These are phyloP conservation scores for Adenanthera pavonina DNA, from an alignment of 306 rosid species.

Conservation along the genomic window DNA sequence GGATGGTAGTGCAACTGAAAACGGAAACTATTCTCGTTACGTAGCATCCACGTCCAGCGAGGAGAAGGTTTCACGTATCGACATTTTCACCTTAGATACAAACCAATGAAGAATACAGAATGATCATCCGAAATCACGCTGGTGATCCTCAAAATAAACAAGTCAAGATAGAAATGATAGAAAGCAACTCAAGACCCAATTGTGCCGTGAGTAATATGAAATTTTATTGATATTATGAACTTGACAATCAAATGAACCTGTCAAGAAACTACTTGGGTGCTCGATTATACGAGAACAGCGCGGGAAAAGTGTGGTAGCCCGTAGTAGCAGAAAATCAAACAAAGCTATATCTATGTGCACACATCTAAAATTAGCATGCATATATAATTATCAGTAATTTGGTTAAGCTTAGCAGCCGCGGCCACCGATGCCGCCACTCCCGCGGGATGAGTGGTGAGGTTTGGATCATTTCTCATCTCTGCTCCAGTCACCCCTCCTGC, in stretches of 20 bases:
- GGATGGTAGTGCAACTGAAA: background rate
- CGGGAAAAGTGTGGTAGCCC: background rate
- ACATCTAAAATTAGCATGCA: background rate
- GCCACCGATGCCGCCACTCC: conserved; percentile 77
- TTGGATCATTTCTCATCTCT: conserved; percentile 75
- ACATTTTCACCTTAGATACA: background rate
- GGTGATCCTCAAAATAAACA: background rate
- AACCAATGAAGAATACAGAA: background rate
- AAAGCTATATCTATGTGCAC: background rate
- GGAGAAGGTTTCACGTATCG: background rate
- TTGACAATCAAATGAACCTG: background rate
- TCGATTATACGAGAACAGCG: background rate
- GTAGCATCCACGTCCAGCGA: background rate
- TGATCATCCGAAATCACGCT: background rate
- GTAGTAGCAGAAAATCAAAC: background rate
- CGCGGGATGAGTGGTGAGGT: conserved; percentile 65
- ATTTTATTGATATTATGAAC: background rate
- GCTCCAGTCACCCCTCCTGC: conserved; percentile 77
- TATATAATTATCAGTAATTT: conserved; percentile 16
- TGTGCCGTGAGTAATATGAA: background rate
- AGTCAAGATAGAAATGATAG: no score
- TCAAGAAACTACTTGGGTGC: background rate
- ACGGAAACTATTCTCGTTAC: background rate
- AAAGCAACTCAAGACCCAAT: background rate
- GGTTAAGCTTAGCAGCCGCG: conserved; percentile 74